Conservation (phyloP, 129 eudicot genomes). For the Artemisia annua region DNA sequence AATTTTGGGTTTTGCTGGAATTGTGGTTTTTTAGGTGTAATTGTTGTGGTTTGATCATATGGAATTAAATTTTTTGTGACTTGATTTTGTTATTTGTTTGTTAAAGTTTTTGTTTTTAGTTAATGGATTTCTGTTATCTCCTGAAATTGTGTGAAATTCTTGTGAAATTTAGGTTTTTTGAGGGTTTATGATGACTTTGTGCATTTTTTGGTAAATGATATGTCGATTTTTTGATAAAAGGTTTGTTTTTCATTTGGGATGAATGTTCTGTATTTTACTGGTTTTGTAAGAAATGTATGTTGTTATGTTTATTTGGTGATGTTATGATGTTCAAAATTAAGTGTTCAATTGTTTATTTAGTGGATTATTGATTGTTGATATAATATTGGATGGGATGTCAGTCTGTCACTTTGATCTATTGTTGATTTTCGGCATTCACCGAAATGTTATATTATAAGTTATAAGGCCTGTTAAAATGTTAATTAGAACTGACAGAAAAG, state of each 20-base stretch:
- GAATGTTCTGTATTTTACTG: neutral
- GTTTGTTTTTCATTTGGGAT: slow-evolving; percentile 5
- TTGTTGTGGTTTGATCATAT: neutral
- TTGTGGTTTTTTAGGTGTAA: neutral
- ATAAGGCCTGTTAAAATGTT: neutral
- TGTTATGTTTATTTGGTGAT: slow-evolving; percentile 23
- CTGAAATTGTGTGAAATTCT: neutral
- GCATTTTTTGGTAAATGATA: slow-evolving; percentile 22
- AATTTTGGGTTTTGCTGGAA: neutral
- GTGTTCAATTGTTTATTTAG: no score
- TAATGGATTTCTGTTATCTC: neutral
- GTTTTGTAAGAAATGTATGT: slow-evolving; percentile 14
- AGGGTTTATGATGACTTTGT: neutral
- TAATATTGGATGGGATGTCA: neutral
- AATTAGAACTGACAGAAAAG: neutral
- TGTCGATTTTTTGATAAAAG: neutral
- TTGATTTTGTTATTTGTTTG: neutral
- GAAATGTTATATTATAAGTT: neutral
- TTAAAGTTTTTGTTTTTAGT: slow-evolving; percentile 3
- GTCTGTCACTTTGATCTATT: no score
- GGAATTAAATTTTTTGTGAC: slow-evolving; percentile 6
- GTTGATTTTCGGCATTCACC: neutral
- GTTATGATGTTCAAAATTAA: slow-evolving; percentile 14
- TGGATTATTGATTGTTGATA: neutral
- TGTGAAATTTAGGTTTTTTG: slow-evolving; percentile 13